Conservation (phyloP, 2,329 filamentous ascomycete genomes). For the Mariannaea elegans region DNA sequence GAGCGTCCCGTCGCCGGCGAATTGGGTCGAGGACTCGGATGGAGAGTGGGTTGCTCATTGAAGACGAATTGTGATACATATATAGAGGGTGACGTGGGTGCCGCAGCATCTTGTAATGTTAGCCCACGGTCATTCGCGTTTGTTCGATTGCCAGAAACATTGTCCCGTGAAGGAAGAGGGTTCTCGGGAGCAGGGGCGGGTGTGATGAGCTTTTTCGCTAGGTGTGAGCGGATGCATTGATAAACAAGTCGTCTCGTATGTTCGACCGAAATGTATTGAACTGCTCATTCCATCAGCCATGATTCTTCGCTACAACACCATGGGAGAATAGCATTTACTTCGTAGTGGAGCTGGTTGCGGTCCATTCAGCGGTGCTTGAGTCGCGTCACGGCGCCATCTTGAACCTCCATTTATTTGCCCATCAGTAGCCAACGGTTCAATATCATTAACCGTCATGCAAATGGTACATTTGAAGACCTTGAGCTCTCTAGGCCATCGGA, state of each 20-base stretch:
- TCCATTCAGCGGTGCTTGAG: constrained; percentile 17
- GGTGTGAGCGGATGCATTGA: constrained; percentile 46
- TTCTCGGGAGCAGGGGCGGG: constrained; percentile 25
- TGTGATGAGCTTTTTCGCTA: constrained; percentile 39
- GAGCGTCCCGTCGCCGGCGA: constrained; percentile 43
- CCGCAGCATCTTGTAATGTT: constrained; percentile 10
- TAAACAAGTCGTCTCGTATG: constrained; percentile 46
- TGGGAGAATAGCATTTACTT: constrained; percentile 22
- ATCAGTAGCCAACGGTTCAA: constrained; percentile 50
- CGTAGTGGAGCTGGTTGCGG: constrained; percentile 23
- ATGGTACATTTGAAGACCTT: constrained; percentile 83
- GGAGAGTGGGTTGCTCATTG: constrained; percentile 50
- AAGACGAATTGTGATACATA: constrained; percentile 44
- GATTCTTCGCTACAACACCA: not conserved
- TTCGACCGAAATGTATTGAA: constrained; percentile 45
- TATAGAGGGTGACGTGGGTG: constrained; percentile 30
- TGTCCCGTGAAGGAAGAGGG: constrained; percentile 22
- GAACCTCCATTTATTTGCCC: constrained; percentile 33
- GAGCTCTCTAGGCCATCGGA: constrained; percentile 80
- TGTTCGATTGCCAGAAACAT: constrained; percentile 33
- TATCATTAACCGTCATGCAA: constrained; percentile 85
- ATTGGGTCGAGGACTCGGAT: constrained; percentile 42
- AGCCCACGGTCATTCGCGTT: constrained; percentile 22
- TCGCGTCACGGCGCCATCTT: constrained; percentile 35
- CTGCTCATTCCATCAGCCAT: constrained; percentile 30